Base-by-base conservation (phyloP, 345 rosid species). In the Boechera divaricarpa region DNA sequence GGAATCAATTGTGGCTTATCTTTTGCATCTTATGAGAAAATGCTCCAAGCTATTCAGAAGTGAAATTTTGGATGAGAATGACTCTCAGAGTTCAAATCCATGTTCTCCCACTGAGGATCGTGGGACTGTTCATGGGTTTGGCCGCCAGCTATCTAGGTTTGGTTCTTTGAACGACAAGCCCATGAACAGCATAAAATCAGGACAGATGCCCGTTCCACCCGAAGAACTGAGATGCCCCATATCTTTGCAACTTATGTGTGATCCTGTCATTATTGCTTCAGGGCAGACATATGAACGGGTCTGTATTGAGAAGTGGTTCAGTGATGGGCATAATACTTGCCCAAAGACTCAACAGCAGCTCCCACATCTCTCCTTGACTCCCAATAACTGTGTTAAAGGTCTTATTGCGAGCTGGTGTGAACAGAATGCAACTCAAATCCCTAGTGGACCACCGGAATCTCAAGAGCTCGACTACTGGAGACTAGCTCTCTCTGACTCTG, bases 341-440 rank as follows among this genome's bases (percentile, higher is more conserved):
- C 99, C 98, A 7, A 96, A 96, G 80, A 86, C 97, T 80, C 97
- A 93, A 77, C 98, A 96, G 81, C 89, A 84, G 83, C 91, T 93
- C 56, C 82, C 89, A 29, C 98, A 91, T 83, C 89, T 87, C 69
- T 80, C 80, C 57, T 80, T 96, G 85, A 96, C 98, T 63, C 98
- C 98, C n/a, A 96, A 96, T 85, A 91, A 93, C 86, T 93, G 97
- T 77, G 99, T 96, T 61, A 96, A 91, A 79, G 98, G 98, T 69
- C 99, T 96, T 32, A 82, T 93, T 70, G 83, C 86, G 29, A 91
- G 97, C 84, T 96, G 98, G 99, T 91, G 99, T 29, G 99, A 96
- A 75, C 97, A 90, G 75, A 86, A 88, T 63, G 97, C 97, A 64
- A 83, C 89, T 75, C 82, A 90, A 2, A 80, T 85, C 18, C 98